These are phyloP conservation scores for Sideroxylon spinosum DNA, from an alignment of 179 eudicot genomes.

Conservation along the genomic window DNA sequence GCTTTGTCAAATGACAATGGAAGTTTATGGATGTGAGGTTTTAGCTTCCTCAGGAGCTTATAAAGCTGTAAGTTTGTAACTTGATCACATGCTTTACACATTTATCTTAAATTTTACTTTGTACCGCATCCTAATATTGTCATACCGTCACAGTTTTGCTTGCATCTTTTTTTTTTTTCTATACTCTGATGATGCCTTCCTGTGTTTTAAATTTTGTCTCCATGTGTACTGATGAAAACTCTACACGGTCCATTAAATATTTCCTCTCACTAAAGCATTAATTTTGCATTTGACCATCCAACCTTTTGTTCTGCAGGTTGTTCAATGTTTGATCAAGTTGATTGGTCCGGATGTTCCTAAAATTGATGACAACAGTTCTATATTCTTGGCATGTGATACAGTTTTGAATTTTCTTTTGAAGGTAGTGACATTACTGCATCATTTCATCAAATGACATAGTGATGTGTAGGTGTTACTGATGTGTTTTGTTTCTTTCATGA, in stretches of 20 bases:
- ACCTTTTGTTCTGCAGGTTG: slow-evolving; percentile 43
- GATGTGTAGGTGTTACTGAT: slow-evolving; percentile 3
- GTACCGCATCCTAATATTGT: neutral
- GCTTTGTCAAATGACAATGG: slow-evolving; percentile 86
- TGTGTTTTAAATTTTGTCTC: neutral
- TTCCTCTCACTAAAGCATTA: neutral
- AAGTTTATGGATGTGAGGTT: slow-evolving; percentile 48
- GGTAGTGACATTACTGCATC: slow-evolving; percentile 35
- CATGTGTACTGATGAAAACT: neutral
- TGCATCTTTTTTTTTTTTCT: neutral
- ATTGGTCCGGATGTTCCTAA: slow-evolving; percentile 32
- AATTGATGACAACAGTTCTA: slow-evolving; percentile 37
- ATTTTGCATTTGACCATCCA: neutral
- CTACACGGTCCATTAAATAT: neutral
- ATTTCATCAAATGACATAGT: slow-evolving; percentile 4
- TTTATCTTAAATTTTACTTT: neutral
- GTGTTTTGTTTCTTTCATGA: slow-evolving; percentile 18
- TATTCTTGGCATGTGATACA: slow-evolving; percentile 85
- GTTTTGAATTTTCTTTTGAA: slow-evolving; percentile 73
- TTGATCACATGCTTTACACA: neutral
- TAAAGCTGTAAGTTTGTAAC: slow-evolving; percentile 53
- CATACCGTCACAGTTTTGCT: neutral
- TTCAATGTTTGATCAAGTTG: slow-evolving; percentile 59
- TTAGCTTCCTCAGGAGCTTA: slow-evolving; percentile 69
- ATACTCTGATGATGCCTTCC: neutral